Conservation (phyloP, 345 rosid species). For the Populus pruinosa region DNA sequence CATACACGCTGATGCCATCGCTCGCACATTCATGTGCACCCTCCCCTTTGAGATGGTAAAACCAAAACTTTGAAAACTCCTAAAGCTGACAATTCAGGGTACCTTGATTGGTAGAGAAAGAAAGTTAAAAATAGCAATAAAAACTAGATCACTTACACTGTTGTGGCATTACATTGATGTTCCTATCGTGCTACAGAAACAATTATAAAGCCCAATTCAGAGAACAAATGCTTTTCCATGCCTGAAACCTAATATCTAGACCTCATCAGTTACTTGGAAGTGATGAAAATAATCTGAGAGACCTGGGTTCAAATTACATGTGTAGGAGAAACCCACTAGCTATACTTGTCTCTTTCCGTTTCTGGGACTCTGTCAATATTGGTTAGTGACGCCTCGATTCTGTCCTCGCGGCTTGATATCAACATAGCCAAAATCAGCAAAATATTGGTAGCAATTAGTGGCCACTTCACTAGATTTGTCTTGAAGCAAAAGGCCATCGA, state of each 20-base stretch:
- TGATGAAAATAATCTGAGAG: background rate
- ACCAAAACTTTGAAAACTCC: background rate
- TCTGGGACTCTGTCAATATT: background rate
- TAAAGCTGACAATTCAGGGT: background rate
- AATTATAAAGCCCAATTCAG: background rate
- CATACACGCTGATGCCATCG: constrained; percentile 6
- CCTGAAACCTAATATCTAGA: background rate
- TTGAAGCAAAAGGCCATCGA: background rate
- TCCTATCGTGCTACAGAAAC: background rate
- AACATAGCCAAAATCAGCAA: constrained; percentile 18
- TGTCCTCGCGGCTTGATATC: constrained; percentile 20
- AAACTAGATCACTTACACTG: background rate
- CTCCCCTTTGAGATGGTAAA: background rate
- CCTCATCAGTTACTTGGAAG: background rate
- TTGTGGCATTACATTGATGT: background rate
- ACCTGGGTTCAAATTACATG: background rate
- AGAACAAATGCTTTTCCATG: background rate
- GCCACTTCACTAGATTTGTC: background rate
- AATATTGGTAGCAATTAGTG: constrained; percentile 16
- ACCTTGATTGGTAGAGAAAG: background rate
- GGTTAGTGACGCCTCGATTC: background rate
- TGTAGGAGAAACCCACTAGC: background rate
- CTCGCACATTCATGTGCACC: background rate
- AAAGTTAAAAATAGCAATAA: background rate
- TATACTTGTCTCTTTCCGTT: background rate